Evolutionary conservation across 2,329 filamentous ascomycete genomes (phyloP).

Genomic region (Aspergillus sp.): DNA sequence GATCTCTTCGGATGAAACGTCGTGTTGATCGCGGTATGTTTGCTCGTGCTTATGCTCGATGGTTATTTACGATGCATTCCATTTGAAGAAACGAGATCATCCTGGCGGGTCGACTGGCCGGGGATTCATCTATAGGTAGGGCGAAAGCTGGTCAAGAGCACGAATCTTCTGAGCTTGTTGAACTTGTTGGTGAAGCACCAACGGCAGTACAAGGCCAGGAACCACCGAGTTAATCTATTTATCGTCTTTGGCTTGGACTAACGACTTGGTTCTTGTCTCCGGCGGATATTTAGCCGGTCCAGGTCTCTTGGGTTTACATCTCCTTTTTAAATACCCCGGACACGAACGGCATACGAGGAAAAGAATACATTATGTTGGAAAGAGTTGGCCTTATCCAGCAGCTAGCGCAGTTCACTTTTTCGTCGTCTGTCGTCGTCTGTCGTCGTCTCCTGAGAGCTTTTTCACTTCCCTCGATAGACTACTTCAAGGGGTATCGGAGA

Average conservation of each 20-base stretch:
- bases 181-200: no score
- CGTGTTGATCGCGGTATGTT: no score
- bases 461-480: background rate
- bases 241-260: background rate
- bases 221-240: background rate
- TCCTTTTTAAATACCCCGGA: background rate
- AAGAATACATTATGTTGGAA: background rate
- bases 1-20: no score
- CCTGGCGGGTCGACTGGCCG: no score
- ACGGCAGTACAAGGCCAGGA: no score
- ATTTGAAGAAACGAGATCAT: no score
- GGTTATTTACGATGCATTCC: no score
- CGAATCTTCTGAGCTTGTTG: no score
- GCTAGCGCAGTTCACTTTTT: background rate
- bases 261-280: background rate
- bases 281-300: background rate
- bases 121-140: no score
- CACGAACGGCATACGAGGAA: background rate
- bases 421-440: background rate
- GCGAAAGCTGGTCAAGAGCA: no score
- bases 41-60: no score
- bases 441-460: background rate
- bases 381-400: background rate
- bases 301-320: background rate
- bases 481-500: background rate